Conservation (phyloP, 176 grass and related monocot genomes). For the Bothriochloa decipiens region DNA sequence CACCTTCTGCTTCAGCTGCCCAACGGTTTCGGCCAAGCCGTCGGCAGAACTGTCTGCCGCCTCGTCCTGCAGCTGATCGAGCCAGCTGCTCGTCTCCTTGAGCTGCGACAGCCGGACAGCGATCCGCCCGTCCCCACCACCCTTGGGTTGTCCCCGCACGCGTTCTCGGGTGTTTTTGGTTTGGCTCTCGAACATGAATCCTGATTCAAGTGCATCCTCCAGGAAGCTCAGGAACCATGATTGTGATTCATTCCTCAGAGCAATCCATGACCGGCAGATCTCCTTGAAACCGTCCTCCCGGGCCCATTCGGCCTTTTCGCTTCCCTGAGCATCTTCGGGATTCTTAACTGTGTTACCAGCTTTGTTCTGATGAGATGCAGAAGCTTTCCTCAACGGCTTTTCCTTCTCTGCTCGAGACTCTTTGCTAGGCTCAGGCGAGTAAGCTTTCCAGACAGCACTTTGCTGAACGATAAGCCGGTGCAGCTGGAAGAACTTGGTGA, state of each 20-base stretch:
- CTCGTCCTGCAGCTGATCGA: conserved; percentile 69
- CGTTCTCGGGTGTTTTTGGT: conserved; percentile 53
- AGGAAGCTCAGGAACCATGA: conserved; percentile 95
- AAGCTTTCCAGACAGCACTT: conserved; percentile 64
- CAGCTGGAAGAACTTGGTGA: conserved; percentile 89
- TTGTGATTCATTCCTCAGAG: conserved; percentile 61
- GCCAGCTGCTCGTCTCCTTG: conserved; percentile 89
- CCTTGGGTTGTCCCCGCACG: conserved; percentile 55
- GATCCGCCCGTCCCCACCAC: conserved; percentile 66
- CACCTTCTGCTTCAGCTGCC: conserved; percentile 87
- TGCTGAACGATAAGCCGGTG: conserved; percentile 74
- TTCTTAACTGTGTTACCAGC: conserved; percentile 47
- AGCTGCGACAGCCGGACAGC: conserved; percentile 83
- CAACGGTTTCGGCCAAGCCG: conserved; percentile 61
- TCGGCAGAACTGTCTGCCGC: conserved; percentile 41
- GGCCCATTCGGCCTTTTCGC: conserved; percentile 76
- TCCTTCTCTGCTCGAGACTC: conserved; percentile 60
- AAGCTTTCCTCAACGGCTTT: conserved; percentile 59
- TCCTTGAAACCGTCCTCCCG: conserved; percentile 92
- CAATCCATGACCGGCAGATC: conserved; percentile 74
- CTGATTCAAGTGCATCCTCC: conserved; percentile 62
- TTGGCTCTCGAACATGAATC: conserved; percentile 64
- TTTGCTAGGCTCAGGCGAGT: conserved; percentile 44
- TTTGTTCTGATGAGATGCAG: conserved; percentile 50
- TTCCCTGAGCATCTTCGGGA: conserved; percentile 45